Base-by-base conservation (phyloP, 768 basidiomycete genomes). In the Serendipita indica region DNA sequence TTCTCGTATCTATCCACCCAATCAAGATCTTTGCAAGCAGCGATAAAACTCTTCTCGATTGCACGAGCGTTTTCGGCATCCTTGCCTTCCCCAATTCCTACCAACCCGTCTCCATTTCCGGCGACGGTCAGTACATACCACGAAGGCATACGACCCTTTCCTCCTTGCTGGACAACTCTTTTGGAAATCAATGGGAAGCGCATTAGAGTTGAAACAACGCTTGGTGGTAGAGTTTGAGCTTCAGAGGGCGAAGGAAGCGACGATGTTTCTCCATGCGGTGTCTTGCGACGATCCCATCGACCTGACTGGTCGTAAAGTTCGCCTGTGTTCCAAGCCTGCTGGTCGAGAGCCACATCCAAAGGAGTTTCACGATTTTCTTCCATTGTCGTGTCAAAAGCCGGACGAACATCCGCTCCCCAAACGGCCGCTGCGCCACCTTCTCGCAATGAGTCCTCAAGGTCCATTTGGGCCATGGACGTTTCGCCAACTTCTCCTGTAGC, bases 1-100 rank as follows among this genome's bases (percentile, higher is more conserved):
- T 81, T 75, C 70, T 99, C 94, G 70, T 91, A 97, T n/a, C 90
- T 81, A 63, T 88, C 85, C 58, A 99, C 89, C 65, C 76, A 84
- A 70, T 97, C 96, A 84, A 97, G 85, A 66, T 83, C 86, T 62
- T 84, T 77, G 28, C 94, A 75, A 1, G 90, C 96, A 73, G 80
- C 71, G 33, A 74, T 70, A 62, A 79, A 71, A n/a, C 84, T 77
- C 67, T 83, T 81, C 45, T 69, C 69, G 14, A 75, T 67, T 2
- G 86, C 88, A 16, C 73, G 70, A 4, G 73, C 60, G 1, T 65
- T 64, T 35, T 86, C 82, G 2, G 69, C 71, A 68, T 85, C 81
- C 69, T 90, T 92, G 59, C 82, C 89, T 66, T 87, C 79, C 2
- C 90, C 90, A 34, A 82, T 75, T 2, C 90, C 90, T 0, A 94